Evolutionary conservation across 108 stramenopile species (phyloP), one percentile per base, ranked within the genome.

Genomic region (Nitzschia palea): DNA sequence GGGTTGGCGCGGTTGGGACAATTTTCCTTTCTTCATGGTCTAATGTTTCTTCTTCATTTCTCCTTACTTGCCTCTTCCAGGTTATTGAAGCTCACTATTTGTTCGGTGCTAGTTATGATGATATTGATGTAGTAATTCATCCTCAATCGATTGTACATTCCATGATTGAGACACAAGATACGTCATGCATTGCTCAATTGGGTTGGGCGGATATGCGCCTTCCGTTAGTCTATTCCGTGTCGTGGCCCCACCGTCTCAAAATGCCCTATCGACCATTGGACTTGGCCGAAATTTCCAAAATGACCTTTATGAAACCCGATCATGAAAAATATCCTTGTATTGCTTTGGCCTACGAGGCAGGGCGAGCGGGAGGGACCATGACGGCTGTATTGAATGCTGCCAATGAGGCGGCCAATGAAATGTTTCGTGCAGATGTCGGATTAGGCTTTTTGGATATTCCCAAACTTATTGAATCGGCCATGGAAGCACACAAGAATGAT

Each of bases 181-280:
- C 95, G 22, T 93, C 90, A 36, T 95, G 95, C 57, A 88, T 98
- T 37, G 96, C 95, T 15, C 97, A 98, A 77, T 59, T 97, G 30
- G 97, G 96, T 8, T 97, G 95, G 97, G 95, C 97, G 3, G 97
- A 98, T 67, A 98, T 98, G 97, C 85, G 97, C 54, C 70, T 98
- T 22, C 97, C 97, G 36, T 71, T 98, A 28, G 95, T 98, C 8
- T 98, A 98, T 81, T 90, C 90, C 34, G 83, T 97, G 25, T 89
- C 94, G 4, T 98, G 97, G 97, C 97, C 97, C 4, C 96, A 96
- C 67, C 87, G 97, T 40, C 71, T 98, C 18, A 85, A 80, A 61
- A 98, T 96, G 95, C 86, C 88, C 4, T 94, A 91, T 87, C 90
- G 79, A 68, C 93, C 90, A 29, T 73, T 94, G 43, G 84, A 94